Base-by-base conservation (phyloP, 2,329 filamentous ascomycete genomes). In the Talaromyces sp. region DNA sequence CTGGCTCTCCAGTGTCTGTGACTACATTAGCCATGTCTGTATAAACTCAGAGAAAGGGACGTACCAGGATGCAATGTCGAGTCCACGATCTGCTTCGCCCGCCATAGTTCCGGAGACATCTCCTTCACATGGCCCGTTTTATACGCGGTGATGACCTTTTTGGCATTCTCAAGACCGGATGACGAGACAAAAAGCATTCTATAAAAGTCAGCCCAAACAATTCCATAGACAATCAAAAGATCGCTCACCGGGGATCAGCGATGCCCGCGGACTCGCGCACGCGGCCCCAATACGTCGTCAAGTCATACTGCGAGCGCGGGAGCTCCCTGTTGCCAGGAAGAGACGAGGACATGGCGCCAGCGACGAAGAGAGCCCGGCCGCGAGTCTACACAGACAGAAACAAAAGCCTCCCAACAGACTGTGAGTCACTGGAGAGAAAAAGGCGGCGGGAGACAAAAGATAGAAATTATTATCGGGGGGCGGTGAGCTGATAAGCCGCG, bases 21-120 rank as follows among this genome's bases (percentile, higher is more conserved):
- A 8, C n/a, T 26, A n/a, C 11, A 51, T 27, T 53, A 58, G 26
- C n/a, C 21, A 35, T 29, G 26, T 21, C 26, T 8, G 46, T 63
- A 82, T 7, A 26, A 29, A 1, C 5, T 4, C 7, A 5, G n/a
- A 52, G 12, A 12, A 29, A 8, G 19, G 12, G 24, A 14, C 38
- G 66, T 85, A 95, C 92, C 92, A 66, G 94, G 94, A 74, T 99
- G 94, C 65, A 99, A 79, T 14, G 94, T 99, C 63, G 94, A 93
- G 76, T 99, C 94, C 60, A 97, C 90, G 66, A 96, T 87, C 82
- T 97, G 97, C 84, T 99, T 99, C 51, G 94, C 94, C 64, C 85
- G 81, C 94, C 94, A 99, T 68, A 99, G 79, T 69, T 96, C 90
- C 1, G 91, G 88, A 19, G 88, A 96, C 91, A 97, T 96, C 58